These are phyloP conservation scores for Colletotrichum navitas DNA, from an alignment of 2,329 filamentous ascomycete genomes.

Conservation along the genomic window DNA sequence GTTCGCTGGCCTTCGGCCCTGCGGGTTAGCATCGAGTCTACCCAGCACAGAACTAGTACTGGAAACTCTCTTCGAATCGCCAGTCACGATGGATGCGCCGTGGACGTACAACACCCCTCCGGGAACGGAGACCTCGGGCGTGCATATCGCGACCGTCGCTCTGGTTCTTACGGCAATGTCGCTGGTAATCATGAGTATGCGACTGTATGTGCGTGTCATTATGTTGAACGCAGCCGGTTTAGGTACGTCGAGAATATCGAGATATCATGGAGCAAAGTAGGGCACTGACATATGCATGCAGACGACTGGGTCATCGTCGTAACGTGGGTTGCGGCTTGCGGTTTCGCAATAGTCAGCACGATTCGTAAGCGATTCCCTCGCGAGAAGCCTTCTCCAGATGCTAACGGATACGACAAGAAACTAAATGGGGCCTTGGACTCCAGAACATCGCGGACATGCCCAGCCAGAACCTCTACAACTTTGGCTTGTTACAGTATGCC, in stretches of 20 bases:
- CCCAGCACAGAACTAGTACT: neutral
- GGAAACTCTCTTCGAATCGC: slow-evolving; percentile 1
- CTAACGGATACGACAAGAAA: slow-evolving; percentile 49
- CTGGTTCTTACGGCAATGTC: slow-evolving; percentile 49
- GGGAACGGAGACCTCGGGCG: slow-evolving; percentile 50
- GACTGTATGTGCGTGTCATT: slow-evolving; percentile 52
- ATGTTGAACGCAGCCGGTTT: slow-evolving; percentile 53
- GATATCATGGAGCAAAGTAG: no score
- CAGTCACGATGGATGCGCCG: slow-evolving; percentile 22
- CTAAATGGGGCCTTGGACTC: slow-evolving; percentile 59
- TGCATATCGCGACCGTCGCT: slow-evolving; percentile 49
- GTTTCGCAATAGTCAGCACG: slow-evolving; percentile 52
- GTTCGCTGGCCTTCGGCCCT: slow-evolving; percentile 11
- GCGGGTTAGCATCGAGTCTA: neutral
- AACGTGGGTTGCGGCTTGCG: slow-evolving; percentile 49
- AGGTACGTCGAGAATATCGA: slow-evolving; percentile 44
- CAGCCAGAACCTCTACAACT: slow-evolving; percentile 52
- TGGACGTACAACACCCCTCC: slow-evolving; percentile 54
- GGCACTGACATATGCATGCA: neutral
- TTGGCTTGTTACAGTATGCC: slow-evolving; percentile 57
- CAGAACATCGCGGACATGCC: slow-evolving; percentile 53
- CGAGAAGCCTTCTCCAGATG: neutral
- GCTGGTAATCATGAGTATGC: slow-evolving; percentile 48
- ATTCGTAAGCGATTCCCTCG: slow-evolving; percentile 49
- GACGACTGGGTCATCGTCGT: slow-evolving; percentile 44